Conservation (phyloP, 2,329 filamentous ascomycete species). For the Aspergillus jensenii region DNA sequence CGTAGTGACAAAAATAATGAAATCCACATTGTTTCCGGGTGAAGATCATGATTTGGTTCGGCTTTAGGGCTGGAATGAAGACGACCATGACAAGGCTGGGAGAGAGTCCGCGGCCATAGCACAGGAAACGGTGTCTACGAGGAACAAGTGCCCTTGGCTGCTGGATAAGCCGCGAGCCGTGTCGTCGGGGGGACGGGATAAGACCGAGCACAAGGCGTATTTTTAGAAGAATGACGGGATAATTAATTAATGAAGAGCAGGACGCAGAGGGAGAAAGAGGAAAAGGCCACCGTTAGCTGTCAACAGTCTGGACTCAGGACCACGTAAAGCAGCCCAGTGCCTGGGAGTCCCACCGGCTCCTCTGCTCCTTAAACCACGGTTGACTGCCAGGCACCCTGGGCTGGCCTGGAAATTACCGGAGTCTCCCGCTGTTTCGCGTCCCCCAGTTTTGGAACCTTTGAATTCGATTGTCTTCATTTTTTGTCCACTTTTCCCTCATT, state of each 20-base stretch:
- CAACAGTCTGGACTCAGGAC: constrained; percentile 1
- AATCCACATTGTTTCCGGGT: not conserved
- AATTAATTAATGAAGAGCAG: not conserved
- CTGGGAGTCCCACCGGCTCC: constrained; percentile 1
- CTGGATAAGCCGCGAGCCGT: not conserved
- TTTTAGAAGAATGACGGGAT: not conserved
- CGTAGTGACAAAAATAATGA: not conserved
- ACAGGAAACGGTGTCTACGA: not conserved
- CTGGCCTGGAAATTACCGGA: constrained; percentile 7
- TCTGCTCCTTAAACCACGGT: constrained; percentile 2
- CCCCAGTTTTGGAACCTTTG: not conserved
- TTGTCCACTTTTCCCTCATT: not conserved
- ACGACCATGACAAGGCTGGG: not conserved
- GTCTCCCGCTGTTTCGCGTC: constrained; percentile 3
- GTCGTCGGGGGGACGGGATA: not conserved
- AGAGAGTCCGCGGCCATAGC: not conserved
- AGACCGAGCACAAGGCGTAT: not conserved
- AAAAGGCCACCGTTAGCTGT: constrained; percentile 12
- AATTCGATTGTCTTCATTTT: not conserved
- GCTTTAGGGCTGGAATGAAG: not conserved
- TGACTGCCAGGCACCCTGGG: not conserved
- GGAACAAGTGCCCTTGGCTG: not conserved
- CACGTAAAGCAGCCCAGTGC: not conserved
- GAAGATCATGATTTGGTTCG: not conserved
- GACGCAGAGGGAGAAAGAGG: not conserved